Percentiles rank a stretch among this genome's conserved stretches.
Conservation (phyloP, 345 rosid genomes). For the Citrus australasica region DNA sequence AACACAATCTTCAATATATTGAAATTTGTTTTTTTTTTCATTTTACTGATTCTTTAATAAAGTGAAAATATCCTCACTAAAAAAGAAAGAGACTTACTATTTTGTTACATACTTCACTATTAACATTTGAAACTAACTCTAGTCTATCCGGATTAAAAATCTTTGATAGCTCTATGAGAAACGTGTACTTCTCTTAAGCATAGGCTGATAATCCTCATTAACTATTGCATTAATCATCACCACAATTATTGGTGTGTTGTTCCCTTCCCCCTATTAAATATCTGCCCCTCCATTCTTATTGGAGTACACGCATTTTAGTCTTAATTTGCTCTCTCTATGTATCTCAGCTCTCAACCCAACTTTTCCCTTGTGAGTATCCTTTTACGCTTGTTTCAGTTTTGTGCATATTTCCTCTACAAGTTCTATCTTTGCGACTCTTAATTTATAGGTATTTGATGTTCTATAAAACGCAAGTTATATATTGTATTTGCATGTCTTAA, state of each 20-base stretch:
- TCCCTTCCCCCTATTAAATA: conserved; percentile 19
- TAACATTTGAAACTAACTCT: too few species aligned
- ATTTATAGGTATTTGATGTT: too few species aligned
- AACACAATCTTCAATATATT: accelerated
- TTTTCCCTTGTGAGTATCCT: background rate
- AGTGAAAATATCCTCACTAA: accelerated
- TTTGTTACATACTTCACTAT: too few species aligned
- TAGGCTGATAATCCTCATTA: conserved; percentile 11
- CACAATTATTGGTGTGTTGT: conserved; percentile 15
- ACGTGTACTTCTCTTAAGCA: conserved; percentile 26
- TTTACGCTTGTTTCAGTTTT: background rate
- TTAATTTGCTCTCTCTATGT: background rate
- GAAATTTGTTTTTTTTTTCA: too few species aligned
- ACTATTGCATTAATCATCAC: conserved; percentile 1
- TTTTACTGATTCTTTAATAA: too few species aligned
- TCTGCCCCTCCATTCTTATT: conserved; percentile 11
- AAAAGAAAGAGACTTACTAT: too few species aligned
- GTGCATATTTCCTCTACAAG: background rate
- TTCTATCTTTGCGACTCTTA: background rate
- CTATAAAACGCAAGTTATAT: too few species aligned
- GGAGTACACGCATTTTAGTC: conserved; percentile 5
- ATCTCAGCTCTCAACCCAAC: background rate
- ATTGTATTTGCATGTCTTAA: background rate
- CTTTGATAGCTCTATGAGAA: conserved; percentile 5
- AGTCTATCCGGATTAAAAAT: too few species aligned